These are phyloP conservation scores for Trichoderma sp. DNA, from an alignment of 2,329 filamentous ascomycete genomes.

Conservation along the genomic window DNA sequence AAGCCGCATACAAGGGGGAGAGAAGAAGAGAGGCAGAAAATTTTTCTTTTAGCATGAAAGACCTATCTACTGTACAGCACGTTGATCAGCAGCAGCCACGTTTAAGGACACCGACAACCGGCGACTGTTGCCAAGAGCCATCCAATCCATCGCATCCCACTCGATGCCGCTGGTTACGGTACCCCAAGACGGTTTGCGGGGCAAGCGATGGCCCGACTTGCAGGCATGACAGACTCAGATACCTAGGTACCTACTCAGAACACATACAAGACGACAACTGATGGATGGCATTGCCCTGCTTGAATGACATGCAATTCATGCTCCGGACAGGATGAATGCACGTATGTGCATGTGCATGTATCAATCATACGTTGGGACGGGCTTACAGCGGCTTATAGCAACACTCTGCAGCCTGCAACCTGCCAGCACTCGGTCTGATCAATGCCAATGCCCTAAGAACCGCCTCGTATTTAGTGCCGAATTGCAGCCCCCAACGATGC, in stretches of 20 bases:
- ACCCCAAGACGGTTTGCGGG: conserved; percentile 14
- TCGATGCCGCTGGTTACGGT: conserved; percentile 3
- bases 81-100: conserved; percentile 17
- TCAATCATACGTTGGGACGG: neutral
- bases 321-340: neutral
- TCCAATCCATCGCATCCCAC: neutral
- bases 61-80: neutral
- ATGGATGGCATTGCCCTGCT: neutral
- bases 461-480: neutral
- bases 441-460: neutral
- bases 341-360: neutral
- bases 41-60: neutral
- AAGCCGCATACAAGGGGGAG: neutral
- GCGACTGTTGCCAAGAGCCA: neutral
- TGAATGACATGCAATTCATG: neutral
- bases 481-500: conserved; percentile 4
- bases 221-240: neutral
- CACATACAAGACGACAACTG: neutral
- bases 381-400: neutral
- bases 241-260: too few relatives aligned
- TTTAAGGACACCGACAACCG: conserved; percentile 7
- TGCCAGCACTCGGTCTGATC: neutral
- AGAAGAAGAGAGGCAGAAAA: neutral
- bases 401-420: neutral
- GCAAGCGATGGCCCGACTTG: neutral